phyloP scores from a whole-genome alignment of 257 asterid species.

The Capsicum baccatum region DNA sequence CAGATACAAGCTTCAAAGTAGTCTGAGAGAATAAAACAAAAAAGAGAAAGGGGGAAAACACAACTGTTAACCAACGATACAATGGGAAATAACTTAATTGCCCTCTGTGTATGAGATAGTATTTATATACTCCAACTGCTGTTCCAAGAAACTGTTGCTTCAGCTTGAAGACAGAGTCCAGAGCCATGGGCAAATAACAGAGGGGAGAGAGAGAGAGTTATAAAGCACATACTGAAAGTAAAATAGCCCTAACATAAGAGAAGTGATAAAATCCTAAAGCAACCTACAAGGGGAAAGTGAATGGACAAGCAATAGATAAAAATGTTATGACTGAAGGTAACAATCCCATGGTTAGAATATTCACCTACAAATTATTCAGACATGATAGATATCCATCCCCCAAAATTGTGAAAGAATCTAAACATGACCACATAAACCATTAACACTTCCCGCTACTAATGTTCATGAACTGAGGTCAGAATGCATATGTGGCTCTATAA shows the following conservation, averaged over 20 bases:
- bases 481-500: neutral
- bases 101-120: neutral
- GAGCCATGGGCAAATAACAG: neutral
- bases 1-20: constrained; percentile 69
- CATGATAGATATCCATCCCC: neutral
- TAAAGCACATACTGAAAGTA: neutral
- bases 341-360: neutral
- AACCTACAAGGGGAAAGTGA: constrained; percentile 7
- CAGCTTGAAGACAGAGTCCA: neutral
- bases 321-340: neutral
- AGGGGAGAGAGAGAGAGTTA: neutral
- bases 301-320: neutral
- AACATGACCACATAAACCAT: constrained; percentile 29
- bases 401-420: neutral
- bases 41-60: constrained; percentile 32
- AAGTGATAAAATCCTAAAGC: neutral
- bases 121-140: neutral
- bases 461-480: neutral
- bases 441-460: constrained; percentile 29
- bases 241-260: neutral
- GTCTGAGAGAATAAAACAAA: constrained; percentile 53
- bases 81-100: neutral
- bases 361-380: constrained; percentile 19
- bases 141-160: constrained; percentile 14
- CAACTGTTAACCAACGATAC: constrained; percentile 26